Conservation (phyloP, 23 red algal species). For the Cyanidioschyzon merolae region DNA sequence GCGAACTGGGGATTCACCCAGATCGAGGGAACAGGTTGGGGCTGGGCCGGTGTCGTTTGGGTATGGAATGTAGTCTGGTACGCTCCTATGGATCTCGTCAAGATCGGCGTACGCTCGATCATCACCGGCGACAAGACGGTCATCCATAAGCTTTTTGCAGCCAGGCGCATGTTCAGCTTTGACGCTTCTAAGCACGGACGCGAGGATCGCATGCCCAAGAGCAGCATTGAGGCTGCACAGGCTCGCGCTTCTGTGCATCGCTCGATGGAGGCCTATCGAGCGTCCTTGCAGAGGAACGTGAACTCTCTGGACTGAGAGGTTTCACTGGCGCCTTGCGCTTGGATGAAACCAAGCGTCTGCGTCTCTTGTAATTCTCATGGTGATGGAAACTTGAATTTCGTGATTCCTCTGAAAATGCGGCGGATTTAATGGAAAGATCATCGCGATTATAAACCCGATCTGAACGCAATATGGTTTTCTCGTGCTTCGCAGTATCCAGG, state of each 20-base stretch:
- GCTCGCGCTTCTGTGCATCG: slow-evolving; percentile 10
- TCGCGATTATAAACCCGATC: too few relatives aligned
- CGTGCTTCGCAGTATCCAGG: too few relatives aligned
- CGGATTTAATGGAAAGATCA: too few relatives aligned
- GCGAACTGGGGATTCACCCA: slow-evolving; percentile 33
- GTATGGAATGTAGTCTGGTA: slow-evolving; percentile 28
- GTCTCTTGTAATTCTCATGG: too few relatives aligned
- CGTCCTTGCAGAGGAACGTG: slow-evolving; percentile 8
- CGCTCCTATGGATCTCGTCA: slow-evolving; percentile 15
- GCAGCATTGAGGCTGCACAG: background rate
- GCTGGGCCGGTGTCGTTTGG: slow-evolving; percentile 28
- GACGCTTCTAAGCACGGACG: background rate
- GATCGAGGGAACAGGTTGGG: slow-evolving; percentile 33
- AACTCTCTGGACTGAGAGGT: background rate
- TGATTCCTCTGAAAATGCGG: too few relatives aligned
- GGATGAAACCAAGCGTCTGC: too few relatives aligned
- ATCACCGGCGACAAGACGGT: slow-evolving; percentile 13
- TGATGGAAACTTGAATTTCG: too few relatives aligned
- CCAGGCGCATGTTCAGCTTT: background rate
- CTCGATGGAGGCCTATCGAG: slow-evolving; percentile 5
- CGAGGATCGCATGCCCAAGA: background rate
- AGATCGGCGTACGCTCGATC: slow-evolving; percentile 26
- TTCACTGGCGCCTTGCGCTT: too few relatives aligned
- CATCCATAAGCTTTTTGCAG: slow-evolving; percentile 1
- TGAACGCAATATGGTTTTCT: too few relatives aligned